phyloP scores from a whole-genome alignment of 345 rosid species.

The Toxicodendron radicans region DNA sequence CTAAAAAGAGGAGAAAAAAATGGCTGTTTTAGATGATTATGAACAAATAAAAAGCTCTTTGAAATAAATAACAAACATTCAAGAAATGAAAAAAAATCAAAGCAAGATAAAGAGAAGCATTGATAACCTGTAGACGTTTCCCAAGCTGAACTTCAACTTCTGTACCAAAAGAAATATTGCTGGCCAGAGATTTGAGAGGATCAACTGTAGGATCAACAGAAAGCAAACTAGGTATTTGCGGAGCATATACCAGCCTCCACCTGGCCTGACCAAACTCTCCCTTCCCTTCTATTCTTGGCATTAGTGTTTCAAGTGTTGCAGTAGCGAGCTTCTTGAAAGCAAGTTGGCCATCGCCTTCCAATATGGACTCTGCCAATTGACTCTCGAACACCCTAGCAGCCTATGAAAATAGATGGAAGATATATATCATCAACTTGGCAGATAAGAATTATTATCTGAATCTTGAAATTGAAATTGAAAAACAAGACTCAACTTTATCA shows the following conservation, averaged over 20 bases:
- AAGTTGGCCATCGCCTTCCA: constrained; percentile 96
- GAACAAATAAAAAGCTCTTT: neutral
- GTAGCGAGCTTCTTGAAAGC: constrained; percentile 98
- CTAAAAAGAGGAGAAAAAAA: constrained; percentile 34
- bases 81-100: neutral
- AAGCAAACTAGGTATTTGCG: constrained; percentile 95
- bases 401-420: constrained; percentile 35
- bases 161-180: constrained; percentile 81
- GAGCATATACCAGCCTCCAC: constrained; percentile 99
- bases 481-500: constrained; percentile 3
- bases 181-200: constrained; percentile 91
- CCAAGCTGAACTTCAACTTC: constrained; percentile 98
- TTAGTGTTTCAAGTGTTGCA: constrained; percentile 84
- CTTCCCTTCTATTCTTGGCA: constrained; percentile 98
- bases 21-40: neutral
- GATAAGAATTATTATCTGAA: constrained; percentile 4
- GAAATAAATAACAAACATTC: neutral
- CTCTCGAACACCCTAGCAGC: constrained; percentile 96
- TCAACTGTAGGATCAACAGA: constrained; percentile 92
- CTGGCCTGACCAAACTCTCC: constrained; percentile 95
- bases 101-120: neutral
- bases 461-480: constrained; percentile 5
- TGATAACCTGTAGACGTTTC: constrained; percentile 82
- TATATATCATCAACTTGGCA: constrained; percentile 11
- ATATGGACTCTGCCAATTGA: constrained; percentile 92